Evolutionary conservation across 78 protist genomes (phyloP).

Genomic region (Blattamonas nauphoetae): DNA sequence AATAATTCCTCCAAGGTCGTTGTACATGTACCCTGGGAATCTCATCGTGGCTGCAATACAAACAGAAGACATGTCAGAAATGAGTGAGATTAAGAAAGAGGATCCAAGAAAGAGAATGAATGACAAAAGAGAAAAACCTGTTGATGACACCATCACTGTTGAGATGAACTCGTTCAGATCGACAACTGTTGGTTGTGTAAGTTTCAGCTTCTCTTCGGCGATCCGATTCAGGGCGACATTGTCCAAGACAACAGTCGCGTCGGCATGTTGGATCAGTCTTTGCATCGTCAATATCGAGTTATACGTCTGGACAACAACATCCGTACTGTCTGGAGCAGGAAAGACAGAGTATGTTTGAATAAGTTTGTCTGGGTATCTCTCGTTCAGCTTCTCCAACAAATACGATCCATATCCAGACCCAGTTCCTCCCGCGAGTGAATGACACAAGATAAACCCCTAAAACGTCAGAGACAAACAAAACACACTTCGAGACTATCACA

Average conservation of each 20-base stretch:
- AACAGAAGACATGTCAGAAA: too few relatives aligned
- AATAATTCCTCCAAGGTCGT: constrained; percentile 10
- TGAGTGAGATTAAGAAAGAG: too few relatives aligned
- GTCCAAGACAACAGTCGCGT: constrained; percentile 87
- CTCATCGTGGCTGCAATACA: constrained; percentile 89
- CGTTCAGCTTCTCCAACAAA: constrained; percentile 79
- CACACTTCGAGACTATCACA: constrained; percentile 64
- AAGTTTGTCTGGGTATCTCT: constrained; percentile 88
- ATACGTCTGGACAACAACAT: constrained; percentile 95
- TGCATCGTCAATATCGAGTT: constrained; percentile 86
- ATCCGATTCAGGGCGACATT: constrained; percentile 90
- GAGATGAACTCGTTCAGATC: constrained; percentile 61
- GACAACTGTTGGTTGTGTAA: constrained; percentile 57
- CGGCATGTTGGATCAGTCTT: constrained; percentile 80
- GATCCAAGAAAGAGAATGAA: too few relatives aligned
- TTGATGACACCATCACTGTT: background rate
- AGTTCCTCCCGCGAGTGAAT: constrained; percentile 96
- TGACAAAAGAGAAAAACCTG: too few relatives aligned
- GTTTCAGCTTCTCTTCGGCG: constrained; percentile 68
- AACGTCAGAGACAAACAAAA: background rate
- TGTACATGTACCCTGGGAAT: constrained; percentile 47
- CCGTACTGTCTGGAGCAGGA: constrained; percentile 57
- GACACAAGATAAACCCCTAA: constrained; percentile 82
- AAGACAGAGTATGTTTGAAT: constrained; percentile 94
- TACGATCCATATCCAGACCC: constrained; percentile 94